phyloP scores from a whole-genome alignment of 1,284 basidiomycete genomes.

The Melanopsichium pennsylvanicum region DNA sequence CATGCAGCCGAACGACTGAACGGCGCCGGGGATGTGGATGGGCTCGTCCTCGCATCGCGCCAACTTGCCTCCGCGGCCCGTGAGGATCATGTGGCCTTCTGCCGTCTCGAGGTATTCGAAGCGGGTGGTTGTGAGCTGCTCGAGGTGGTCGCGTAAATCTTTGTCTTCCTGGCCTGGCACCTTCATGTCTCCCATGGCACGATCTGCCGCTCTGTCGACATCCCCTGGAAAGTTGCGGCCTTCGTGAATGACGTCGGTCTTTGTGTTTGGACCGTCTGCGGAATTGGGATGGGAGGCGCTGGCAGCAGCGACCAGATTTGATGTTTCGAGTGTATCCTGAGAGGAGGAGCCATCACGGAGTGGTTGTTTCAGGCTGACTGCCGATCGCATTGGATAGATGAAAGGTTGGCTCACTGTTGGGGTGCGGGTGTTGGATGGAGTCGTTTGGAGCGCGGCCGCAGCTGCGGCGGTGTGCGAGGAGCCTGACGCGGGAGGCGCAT shows the following conservation, averaged over 20 bases:
- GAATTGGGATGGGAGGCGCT: slow-evolving; percentile 12
- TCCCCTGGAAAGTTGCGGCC: slow-evolving; percentile 28
- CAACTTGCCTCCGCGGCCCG: slow-evolving; percentile 76
- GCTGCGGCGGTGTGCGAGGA: slow-evolving; percentile 4
- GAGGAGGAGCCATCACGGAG: slow-evolving; percentile 9
- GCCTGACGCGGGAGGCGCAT: slow-evolving; percentile 6
- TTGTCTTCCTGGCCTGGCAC: slow-evolving; percentile 22
- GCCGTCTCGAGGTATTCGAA: slow-evolving; percentile 77
- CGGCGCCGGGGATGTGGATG: slow-evolving; percentile 82
- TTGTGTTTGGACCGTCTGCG: slow-evolving; percentile 6
- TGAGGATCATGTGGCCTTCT: slow-evolving; percentile 77
- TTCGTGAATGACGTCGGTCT: slow-evolving; percentile 15
- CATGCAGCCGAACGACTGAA: slow-evolving; percentile 85
- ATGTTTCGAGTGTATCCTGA: neutral
- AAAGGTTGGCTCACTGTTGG: slow-evolving; percentile 48
- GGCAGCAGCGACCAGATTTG: neutral
- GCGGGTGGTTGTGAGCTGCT: slow-evolving; percentile 63
- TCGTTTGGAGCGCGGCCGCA: slow-evolving; percentile 2
- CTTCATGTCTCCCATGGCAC: slow-evolving; percentile 29
- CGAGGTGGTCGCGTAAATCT: slow-evolving; percentile 27
- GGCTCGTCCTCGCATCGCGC: slow-evolving; percentile 85
- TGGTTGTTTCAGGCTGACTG: slow-evolving; percentile 56
- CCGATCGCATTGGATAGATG: slow-evolving; percentile 58
- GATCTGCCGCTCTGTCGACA: slow-evolving; percentile 32
- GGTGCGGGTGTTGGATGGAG: slow-evolving; percentile 22